phyloP scores from a whole-genome alignment of 2,329 filamentous ascomycete genomes.

The Dothideomycetes sp. region DNA sequence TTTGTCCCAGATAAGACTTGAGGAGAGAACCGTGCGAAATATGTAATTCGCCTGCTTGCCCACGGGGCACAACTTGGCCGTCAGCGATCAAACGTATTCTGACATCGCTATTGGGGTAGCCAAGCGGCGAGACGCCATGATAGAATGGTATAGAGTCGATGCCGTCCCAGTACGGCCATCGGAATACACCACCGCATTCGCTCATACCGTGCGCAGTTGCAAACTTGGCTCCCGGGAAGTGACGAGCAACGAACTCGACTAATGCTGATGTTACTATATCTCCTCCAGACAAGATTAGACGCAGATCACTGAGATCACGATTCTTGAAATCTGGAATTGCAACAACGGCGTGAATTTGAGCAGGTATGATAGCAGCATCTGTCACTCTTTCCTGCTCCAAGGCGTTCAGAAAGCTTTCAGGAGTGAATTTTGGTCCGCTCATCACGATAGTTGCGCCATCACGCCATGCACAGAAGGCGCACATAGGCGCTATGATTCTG shows the following conservation, averaged over 20 bases:
- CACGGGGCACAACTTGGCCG: neutral
- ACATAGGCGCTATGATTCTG: neutral
- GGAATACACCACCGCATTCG: neutral
- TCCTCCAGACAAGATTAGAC: neutral
- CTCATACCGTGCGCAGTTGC: neutral
- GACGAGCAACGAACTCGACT: neutral
- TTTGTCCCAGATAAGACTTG: no score
- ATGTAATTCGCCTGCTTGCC: neutral
- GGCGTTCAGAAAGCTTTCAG: no score
- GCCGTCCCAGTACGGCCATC: neutral
- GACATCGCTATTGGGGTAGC: neutral
- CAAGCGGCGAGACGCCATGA: neutral
- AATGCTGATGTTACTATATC: neutral
- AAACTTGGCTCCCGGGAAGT: neutral
- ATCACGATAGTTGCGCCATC: no score
- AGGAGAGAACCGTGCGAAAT: no score
- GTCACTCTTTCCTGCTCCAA: no score
- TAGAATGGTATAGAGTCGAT: neutral
- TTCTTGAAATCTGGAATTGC: no score
- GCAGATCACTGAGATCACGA: no score
- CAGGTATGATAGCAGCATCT: no score
- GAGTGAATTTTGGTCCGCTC: no score
- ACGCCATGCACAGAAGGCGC: no score
- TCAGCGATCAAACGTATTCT: neutral
- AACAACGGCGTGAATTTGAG: no score